Base-by-base conservation (phyloP, 257 asterid genomes). In the Craterostigma plantagineum region DNA sequence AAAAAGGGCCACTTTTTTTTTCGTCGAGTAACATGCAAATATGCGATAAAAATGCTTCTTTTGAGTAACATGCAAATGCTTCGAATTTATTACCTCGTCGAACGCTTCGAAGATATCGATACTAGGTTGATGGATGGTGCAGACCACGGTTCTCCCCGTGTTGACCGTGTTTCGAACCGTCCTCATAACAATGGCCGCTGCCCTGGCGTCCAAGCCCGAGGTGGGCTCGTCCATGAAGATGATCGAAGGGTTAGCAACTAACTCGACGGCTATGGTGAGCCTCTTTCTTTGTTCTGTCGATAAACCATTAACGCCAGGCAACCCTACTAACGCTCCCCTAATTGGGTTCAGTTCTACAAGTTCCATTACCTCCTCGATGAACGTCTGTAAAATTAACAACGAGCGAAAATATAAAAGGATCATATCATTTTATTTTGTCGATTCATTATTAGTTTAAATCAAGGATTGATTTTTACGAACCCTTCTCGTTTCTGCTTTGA, bases 211-310 rank as follows among this genome's bases (percentile, higher is more conserved):
- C 0, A 76, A 76, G 12, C 84, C 91, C 15, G 93, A 79, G 14
- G 93, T 79, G 39, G 93, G 91, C 63, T 79, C 93, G 40, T 79
- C 92, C 92, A 79, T 76, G 56, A 79, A 79, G 42, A 79, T 79
- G 45, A 79, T 72, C 0, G 93, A 79, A 14, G 93, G 93, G 52
- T 79, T 79, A 4, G 93, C 93, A 23, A 79, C 93, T 14, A 80
- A 68, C 49, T 80, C 93, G 39, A 80, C 91, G 10, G 93, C 93
- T 30, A 80, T 80, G 0, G 93, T 76, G 3, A 80, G 68, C 56
- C 93, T 68, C 63, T 80, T 80, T 17, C 93, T 62, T 54, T 80
- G 93, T 63, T 80, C 93, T 0, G 93, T 80, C 8, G 93, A 70
- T 15, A 80, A 81, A 16, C 91, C 91, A 38, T 58, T 73, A 14